Evolutionary conservation across 2,329 filamentous ascomycete species (phyloP).

Genomic region (Aspergillus fumigatus): DNA sequence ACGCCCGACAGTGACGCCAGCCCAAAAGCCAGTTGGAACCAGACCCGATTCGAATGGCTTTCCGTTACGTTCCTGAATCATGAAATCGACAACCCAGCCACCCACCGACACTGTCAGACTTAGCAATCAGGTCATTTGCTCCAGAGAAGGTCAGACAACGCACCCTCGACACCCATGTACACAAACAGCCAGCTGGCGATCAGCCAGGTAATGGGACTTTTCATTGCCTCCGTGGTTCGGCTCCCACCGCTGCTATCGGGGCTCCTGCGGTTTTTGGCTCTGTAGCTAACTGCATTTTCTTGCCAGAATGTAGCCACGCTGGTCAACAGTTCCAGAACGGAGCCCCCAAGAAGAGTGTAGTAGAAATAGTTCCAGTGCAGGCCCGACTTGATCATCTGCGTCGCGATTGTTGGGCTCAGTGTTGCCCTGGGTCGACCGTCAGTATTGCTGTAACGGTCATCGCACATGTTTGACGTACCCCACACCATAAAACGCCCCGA

Average conservation of each 20-base stretch:
- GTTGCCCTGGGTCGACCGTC: slow-evolving; percentile 3
- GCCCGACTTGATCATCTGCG: slow-evolving; percentile 9
- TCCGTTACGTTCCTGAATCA: slow-evolving; percentile 65
- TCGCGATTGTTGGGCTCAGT: slow-evolving; percentile 9
- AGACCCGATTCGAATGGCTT: slow-evolving; percentile 63
- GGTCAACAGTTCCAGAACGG: slow-evolving; percentile 4
- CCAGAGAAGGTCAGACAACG: background rate
- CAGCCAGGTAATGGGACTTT: slow-evolving; percentile 7
- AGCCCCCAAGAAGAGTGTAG: slow-evolving; percentile 7
- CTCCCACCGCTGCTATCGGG: slow-evolving; percentile 1
- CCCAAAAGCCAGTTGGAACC: slow-evolving; percentile 70
- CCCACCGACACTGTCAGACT: slow-evolving; percentile 4
- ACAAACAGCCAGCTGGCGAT: slow-evolving; percentile 28
- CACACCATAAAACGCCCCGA: slow-evolving; percentile 68
- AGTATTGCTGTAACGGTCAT: background rate
- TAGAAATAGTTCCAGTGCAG: slow-evolving; percentile 9
- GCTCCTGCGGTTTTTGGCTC: slow-evolving; percentile 4
- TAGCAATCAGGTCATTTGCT: background rate
- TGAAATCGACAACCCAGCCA: slow-evolving; percentile 74
- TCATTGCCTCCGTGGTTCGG: slow-evolving; percentile 7
- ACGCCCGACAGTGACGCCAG: slow-evolving; percentile 67
- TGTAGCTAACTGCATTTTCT: slow-evolving; percentile 4
- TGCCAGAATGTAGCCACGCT: slow-evolving; percentile 7
- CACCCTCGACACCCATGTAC: slow-evolving; percentile 70
- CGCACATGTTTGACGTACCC: slow-evolving; percentile 38